Base-by-base conservation (phyloP, 306 rosid species). In the Vigna mungo region DNA sequence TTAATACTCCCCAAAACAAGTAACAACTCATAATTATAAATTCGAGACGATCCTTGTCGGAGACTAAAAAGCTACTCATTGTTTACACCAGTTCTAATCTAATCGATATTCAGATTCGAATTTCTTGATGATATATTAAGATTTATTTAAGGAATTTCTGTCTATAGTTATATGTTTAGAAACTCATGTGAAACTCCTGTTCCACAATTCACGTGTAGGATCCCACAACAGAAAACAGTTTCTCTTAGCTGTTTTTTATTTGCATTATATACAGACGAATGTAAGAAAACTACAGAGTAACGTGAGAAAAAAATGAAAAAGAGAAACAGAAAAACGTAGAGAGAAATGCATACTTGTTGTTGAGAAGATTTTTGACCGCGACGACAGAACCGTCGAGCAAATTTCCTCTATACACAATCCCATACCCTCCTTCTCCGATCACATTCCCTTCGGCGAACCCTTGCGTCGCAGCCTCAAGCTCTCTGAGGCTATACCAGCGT, bases 351-450 rank as follows among this genome's bases (percentile, higher is more conserved):
- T 88, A 95, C 98, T 95, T 95, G 82, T 95, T 95, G 81, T 95
- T 92, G 2, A 89, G 96, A 81, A 95, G 98, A 78, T 92, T 95
- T 85, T 95, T 95, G 39, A 95, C 97, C 27, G 98, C 98, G 6
- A 92, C 90, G 17, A 92, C 92, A 17, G 97, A 89, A 17, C 92
- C 92, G 56, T 92, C 98, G 25, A 66, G 84, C 21, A 88, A 73
- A 68, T 73, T 39, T 27, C 97, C 98, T 75, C 87, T 86, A 80
- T 78, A 95, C 9, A 95, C 98, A 74, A 95, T 62, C 74, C 97
- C 98, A 68, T 95, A 95, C 3, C 98, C 98, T 58, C 98, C 98
- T 85, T 92, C 98, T 61, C 98, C 98, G 75, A 95, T 90, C 80
- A 95, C 87, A 78, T 89, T 95, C 84, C 62, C 84, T 20, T 83